Evolutionary conservation across 257 asterid genomes (phyloP), one percentile per base, ranked within the genome.

Genomic region (Euphrasia confusa): DNA sequence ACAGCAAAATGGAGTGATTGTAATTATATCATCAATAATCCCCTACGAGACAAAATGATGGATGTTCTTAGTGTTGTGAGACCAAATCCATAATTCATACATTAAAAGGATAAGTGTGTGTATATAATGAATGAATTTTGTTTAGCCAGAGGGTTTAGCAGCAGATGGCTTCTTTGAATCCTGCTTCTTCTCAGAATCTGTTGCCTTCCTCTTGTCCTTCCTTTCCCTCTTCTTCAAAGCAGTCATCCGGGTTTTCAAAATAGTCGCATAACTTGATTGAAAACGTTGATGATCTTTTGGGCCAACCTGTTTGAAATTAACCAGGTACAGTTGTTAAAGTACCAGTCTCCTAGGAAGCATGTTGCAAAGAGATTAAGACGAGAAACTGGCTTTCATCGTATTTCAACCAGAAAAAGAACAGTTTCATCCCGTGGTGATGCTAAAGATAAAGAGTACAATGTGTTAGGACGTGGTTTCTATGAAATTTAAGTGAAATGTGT

Each of bases 201-300:
- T 77, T 15, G 88, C 74, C 74, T 91, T 91, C 59, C 79, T 84
- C 80, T 78, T 82, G 67, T 91, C 95, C 77, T 91, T 91, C 74
- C 96, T 75, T 81, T 91, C 98, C 77, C 98, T 86, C 80, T 88
- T 91, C 81, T 86, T 91, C 75, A 91, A 69, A 4, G 98, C 88
- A 15, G 92, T 84, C 95, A 91, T 84, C 9, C 88, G 85, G 58
- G 94, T 81, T 76, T 88, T 90, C 69, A 90, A 67, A 70, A 90
- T 85, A 15, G 95, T 90, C 48, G 98, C 90, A 65, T 88, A 88
- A 65, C 96, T 88, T 10, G 92, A 88, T 69, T 91, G 98, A 60
- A 91, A 91, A 0, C 95, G 86, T 65, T 78, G 96, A 63, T 88
- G 90, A 60, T 91, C 98, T 76, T 88, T 91, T 1, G 71, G 81